phyloP scores from a whole-genome alignment of 208 protist species.

The Leptomonas pyrrhocoris region DNA sequence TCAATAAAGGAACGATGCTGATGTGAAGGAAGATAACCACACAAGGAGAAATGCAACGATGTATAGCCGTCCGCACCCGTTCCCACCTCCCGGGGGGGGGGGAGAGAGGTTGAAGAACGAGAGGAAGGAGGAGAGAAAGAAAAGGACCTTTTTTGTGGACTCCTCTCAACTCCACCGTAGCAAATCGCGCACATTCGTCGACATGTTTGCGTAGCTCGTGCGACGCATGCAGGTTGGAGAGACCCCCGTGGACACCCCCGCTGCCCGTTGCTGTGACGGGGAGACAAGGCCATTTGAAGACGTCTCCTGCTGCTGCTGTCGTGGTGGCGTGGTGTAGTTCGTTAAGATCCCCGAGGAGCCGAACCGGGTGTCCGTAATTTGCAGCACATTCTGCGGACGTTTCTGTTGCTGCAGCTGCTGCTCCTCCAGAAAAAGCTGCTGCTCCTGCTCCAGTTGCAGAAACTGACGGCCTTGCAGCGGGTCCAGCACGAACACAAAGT shows the following conservation, averaged over 20 bases:
- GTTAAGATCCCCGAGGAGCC: neutral
- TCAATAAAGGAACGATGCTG: constrained; percentile 6
- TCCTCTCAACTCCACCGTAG: constrained; percentile 14
- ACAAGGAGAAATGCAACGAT: constrained; percentile 20
- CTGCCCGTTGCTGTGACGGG: constrained; percentile 15
- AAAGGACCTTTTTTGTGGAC: neutral
- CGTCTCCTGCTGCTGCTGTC: constrained; percentile 6
- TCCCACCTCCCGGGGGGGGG: too few species aligned
- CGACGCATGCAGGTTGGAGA: constrained; percentile 12
- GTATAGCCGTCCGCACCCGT: neutral
- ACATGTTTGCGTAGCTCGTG: constrained; percentile 16
- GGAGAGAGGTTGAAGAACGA: too few species aligned
- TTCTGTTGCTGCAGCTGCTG: constrained; percentile 33
- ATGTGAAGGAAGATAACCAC: neutral
- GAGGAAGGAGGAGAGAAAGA: too few species aligned
- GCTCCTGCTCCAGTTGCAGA: constrained; percentile 12
- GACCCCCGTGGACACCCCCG: constrained; percentile 11
- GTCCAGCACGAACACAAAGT: constrained; percentile 31
- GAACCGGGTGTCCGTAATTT: constrained; percentile 13
- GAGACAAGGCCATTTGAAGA: neutral
- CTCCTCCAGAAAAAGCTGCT: constrained; percentile 5
- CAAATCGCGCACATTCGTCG: constrained; percentile 9
- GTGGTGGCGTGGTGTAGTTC: constrained; percentile 7
- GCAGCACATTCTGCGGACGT: constrained; percentile 11
- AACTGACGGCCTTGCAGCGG: constrained; percentile 20